Conservation (phyloP, 352 stramenopile species). For the Detonula confervacea region DNA sequence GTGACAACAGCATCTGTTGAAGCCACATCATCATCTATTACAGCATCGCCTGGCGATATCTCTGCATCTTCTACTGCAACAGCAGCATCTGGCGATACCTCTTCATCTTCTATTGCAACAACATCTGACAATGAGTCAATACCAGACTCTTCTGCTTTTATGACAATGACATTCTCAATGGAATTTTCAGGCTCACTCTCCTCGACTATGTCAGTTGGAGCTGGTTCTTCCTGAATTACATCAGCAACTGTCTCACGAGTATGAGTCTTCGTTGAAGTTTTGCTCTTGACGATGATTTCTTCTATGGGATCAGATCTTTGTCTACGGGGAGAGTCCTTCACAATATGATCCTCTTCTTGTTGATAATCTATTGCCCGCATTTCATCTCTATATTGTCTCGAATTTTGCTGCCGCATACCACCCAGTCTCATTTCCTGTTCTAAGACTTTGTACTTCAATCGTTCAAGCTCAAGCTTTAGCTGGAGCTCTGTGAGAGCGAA, state of each 20-base stretch:
- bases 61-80: conserved; percentile 1
- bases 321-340: background rate
- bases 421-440: conserved; percentile 52
- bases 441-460: conserved; percentile 59
- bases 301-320: conserved; percentile 11
- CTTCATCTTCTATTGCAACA: background rate
- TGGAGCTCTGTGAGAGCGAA: conserved; percentile 37
- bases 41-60: background rate
- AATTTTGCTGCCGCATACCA: conserved; percentile 2
- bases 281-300: conserved; percentile 16
- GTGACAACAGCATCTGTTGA: too few species aligned
- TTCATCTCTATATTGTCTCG: conserved; percentile 22
- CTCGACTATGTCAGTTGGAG: background rate
- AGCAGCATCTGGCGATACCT: background rate
- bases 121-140: background rate
- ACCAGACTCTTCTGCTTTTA: background rate
- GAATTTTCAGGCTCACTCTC: background rate
- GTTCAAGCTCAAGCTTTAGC: conserved; percentile 58
- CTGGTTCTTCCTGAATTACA: conserved; percentile 15
- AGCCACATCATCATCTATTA: conserved; percentile 4
- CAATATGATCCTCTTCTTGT: conserved; percentile 3
- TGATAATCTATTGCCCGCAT: conserved; percentile 26
- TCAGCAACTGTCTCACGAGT: background rate
- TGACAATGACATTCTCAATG: background rate
- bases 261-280: conserved; percentile 5